Evolutionary conservation across 495 filamentous ascomycete species (phyloP).

Genomic region (Parathielavia hyrcaniae): DNA sequence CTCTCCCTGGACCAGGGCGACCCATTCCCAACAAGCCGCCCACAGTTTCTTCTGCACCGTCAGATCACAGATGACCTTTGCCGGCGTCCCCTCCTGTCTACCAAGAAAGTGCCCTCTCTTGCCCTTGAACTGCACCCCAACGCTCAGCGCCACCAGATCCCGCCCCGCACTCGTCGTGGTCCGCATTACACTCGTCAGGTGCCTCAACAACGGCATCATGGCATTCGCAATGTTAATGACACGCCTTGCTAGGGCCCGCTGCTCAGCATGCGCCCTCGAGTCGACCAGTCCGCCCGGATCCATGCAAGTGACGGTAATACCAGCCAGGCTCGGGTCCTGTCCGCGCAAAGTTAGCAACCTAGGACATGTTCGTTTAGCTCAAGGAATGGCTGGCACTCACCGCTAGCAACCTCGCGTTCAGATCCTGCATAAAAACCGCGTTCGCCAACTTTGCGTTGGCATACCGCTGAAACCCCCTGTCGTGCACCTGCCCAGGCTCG

Average conservation of each 20-base stretch:
- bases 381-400: too few relatives aligned
- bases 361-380: too few relatives aligned
- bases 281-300: neutral
- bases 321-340: neutral
- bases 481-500: neutral
- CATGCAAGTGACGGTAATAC: neutral
- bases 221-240: neutral
- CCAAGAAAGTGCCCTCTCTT: neutral
- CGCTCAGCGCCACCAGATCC: conserved; percentile 1
- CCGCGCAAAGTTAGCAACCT: neutral
- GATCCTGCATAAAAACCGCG: neutral
- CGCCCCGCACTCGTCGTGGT: neutral
- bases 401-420: neutral
- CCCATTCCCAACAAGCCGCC: neutral
- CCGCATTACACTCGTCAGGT: neutral
- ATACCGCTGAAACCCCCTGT: neutral
- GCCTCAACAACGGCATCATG: conserved; percentile 1
- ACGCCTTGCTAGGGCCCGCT: neutral
- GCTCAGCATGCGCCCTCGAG: neutral
- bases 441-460: conserved; percentile 5
- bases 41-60: neutral
- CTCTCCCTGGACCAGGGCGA: neutral
- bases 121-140: neutral
- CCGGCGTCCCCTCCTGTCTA: neutral
- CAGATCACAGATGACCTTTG: neutral